Evolutionary conservation across 345 rosid species (phyloP).

Genomic region (Eucalyptus cladocalyx): DNA sequence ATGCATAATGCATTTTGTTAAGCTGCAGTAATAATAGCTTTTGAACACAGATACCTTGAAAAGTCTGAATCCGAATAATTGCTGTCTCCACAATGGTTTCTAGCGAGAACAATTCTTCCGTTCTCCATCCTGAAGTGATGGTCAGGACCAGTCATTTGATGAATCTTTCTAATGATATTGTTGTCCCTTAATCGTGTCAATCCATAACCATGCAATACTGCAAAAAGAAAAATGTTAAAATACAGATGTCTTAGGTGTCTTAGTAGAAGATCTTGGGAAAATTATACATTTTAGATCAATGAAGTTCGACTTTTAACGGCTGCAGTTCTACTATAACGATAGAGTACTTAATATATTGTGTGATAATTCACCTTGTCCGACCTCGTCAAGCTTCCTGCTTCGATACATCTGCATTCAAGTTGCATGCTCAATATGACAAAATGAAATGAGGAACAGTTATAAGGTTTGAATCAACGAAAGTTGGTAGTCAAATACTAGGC

Average conservation of each 20-base stretch:
- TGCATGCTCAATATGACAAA: neutral
- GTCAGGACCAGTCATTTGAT: neutral
- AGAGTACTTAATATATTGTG: neutral
- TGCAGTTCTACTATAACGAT: neutral
- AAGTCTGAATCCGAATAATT: neutral
- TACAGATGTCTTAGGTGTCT: neutral
- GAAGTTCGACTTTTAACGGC: neutral
- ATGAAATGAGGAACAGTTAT: neutral
- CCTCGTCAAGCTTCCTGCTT: constrained; percentile 62
- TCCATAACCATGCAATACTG: neutral
- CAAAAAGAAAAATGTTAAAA: neutral
- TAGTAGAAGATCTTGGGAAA: neutral
- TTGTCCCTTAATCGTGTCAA: constrained; percentile 5
- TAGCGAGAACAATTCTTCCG: constrained; percentile 17
- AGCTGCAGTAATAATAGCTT: neutral
- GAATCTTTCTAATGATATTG: neutral
- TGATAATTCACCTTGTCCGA: constrained; percentile 45
- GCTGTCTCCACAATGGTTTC: neutral
- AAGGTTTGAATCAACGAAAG: neutral
- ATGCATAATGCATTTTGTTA: neutral
- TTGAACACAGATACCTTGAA: neutral
- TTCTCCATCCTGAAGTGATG: constrained; percentile 22
- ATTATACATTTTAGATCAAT: neutral
- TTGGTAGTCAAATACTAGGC: neutral
- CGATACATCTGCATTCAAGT: constrained; percentile 50